These are phyloP conservation scores for Rhizopus stolonifer DNA, from an alignment of 371 early-diverging fungal species.

Conservation along the genomic window DNA sequence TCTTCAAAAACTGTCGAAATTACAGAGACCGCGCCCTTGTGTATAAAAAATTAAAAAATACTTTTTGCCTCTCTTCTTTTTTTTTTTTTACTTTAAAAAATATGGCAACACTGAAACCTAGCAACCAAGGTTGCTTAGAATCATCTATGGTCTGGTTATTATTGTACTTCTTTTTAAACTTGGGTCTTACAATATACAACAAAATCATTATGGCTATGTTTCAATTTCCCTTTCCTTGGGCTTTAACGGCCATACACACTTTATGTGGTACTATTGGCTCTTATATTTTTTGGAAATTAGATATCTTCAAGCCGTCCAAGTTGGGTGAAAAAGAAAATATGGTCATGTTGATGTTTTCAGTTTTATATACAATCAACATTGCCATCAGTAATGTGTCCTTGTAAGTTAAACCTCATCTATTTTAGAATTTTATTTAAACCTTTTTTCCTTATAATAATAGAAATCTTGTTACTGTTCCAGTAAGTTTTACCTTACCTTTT, in stretches of 20 bases:
- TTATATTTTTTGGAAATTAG: conserved; percentile 50
- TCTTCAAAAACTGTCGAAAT: not conserved
- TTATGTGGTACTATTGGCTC: conserved; percentile 71
- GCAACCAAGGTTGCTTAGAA: conserved; percentile 20
- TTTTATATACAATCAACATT: conserved; percentile 88
- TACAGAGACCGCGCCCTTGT: not conserved
- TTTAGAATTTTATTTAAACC: not conserved
- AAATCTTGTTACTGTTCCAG: conserved; percentile 54
- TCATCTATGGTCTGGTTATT: conserved; percentile 63
- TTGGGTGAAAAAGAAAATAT: conserved; percentile 66
- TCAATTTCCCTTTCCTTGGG: conserved; percentile 86
- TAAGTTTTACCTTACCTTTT: conserved; percentile 26
- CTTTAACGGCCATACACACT: conserved; percentile 83
- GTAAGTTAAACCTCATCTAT: conserved; percentile 47
- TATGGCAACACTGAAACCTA: not conserved
- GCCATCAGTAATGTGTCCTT: conserved; percentile 85
- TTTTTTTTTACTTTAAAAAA: not conserved
- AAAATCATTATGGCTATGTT: conserved; percentile 79
- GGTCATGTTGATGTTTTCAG: conserved; percentile 77
- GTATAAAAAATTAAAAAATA: not conserved
- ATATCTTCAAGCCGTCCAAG: conserved; percentile 59
- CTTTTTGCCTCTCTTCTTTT: not conserved
- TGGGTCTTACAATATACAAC: conserved; percentile 82
- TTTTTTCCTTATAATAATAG: conserved; percentile 28
- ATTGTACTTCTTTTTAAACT: conserved; percentile 78